Percentiles rank a stretch among this genome's conserved stretches.
Conservation (phyloP, 306 rosid species). For the barrel medic (Medicago truncatula) region DNA sequence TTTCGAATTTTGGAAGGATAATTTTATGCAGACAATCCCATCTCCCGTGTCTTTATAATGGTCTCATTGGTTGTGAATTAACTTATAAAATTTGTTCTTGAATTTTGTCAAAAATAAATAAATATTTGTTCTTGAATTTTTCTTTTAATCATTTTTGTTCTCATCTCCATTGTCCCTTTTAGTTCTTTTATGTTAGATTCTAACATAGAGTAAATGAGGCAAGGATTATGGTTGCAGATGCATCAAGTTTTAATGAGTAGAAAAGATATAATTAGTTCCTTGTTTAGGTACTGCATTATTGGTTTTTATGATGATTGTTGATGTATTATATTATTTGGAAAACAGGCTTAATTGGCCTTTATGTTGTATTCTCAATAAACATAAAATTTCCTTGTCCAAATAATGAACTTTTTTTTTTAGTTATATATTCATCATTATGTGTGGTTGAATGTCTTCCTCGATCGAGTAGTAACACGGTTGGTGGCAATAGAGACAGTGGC, state of each 20-base stretch:
- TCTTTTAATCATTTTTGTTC: conserved; percentile 46
- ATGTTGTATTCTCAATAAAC: no score
- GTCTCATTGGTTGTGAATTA: conserved; percentile 59
- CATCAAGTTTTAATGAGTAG: conserved; percentile 51
- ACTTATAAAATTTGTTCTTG: conserved; percentile 53
- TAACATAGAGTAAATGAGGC: conserved; percentile 40
- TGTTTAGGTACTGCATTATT: no score
- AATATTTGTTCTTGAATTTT: no score
- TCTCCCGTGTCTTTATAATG: conserved; percentile 59
- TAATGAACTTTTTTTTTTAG: background rate
- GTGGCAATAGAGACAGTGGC: no score
- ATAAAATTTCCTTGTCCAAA: no score
- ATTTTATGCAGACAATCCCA: conserved; percentile 54
- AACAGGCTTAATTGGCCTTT: no score
- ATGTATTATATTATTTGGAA: no score
- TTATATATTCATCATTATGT: no score
- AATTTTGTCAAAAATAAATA: no score
- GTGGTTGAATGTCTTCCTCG: no score
- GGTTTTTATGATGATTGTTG: conserved; percentile 36
- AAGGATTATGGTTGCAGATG: conserved; percentile 48
- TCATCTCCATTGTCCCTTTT: conserved; percentile 52
- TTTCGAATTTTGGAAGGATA: conserved; percentile 53
- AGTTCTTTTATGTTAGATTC: conserved; percentile 45
- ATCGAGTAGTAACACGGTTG: no score
- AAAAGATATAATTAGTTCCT: background rate